A percentile compares a stretch with the other conserved stretches of the same genome.
Conservation (phyloP, 2,329 filamentous ascomycete genomes). For the Aspergillus floridensis region DNA sequence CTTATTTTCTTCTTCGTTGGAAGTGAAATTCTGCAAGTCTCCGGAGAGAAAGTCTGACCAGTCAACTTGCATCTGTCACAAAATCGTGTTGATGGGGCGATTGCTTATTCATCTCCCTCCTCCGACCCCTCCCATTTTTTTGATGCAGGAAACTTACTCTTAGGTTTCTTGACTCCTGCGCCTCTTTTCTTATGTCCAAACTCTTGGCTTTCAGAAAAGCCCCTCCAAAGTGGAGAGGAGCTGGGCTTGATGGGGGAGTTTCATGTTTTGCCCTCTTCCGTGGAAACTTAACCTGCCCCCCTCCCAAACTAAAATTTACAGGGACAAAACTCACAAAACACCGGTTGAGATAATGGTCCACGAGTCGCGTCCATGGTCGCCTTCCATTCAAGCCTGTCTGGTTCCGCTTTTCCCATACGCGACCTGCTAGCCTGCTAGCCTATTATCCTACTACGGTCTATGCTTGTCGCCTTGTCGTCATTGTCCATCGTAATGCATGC, state of each 20-base stretch:
- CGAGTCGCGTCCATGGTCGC: slow-evolving; percentile 9
- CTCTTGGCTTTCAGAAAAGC: background rate
- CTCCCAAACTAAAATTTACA: slow-evolving; percentile 3
- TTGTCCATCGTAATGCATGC: background rate
- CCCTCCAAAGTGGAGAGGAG: too few relatives aligned
- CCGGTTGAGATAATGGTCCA: slow-evolving; percentile 18
- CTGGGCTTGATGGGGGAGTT: background rate
- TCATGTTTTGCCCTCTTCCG: slow-evolving; percentile 8
- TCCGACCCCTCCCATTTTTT: background rate
- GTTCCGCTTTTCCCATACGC: background rate
- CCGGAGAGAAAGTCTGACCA: slow-evolving; percentile 4
- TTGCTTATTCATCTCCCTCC: background rate
- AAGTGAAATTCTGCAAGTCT: background rate
- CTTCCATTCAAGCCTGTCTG: slow-evolving; percentile 3
- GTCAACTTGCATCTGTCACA: slow-evolving; percentile 8
- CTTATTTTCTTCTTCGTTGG: background rate
- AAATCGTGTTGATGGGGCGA: slow-evolving; percentile 1
- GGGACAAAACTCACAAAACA: slow-evolving; percentile 17
- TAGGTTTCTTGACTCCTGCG: background rate
- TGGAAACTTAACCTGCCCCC: slow-evolving; percentile 2
- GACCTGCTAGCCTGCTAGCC: background rate
- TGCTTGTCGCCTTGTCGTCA: slow-evolving; percentile 1
- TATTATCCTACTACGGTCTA: slow-evolving; percentile 7
- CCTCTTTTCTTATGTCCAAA: background rate
- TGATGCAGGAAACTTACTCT: too few relatives aligned